Conservation (phyloP, 306 rosid species). For the Adenanthera pavonina region DNA sequence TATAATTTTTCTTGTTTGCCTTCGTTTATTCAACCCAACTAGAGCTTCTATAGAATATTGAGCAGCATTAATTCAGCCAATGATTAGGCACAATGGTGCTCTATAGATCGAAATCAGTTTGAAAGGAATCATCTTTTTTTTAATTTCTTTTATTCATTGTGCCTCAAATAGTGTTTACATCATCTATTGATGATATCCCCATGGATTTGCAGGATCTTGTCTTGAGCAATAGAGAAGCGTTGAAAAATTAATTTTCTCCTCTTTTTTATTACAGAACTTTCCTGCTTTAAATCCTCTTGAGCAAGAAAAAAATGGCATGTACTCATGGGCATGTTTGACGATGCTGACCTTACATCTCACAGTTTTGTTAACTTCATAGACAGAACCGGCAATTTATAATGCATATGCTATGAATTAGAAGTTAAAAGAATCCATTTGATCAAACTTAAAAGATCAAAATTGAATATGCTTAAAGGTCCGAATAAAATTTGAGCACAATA, state of each 20-base stretch:
- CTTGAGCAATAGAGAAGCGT: no score
- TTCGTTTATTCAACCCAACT: neutral
- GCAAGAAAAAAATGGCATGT: no score
- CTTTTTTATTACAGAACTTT: no score
- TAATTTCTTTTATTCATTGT: no score
- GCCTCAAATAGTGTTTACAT: no score
- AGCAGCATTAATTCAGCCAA: conserved; percentile 1
- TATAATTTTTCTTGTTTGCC: conserved; percentile 40
- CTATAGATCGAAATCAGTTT: neutral
- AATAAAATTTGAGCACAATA: neutral
- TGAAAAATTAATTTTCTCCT: no score
- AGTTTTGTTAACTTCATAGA: neutral
- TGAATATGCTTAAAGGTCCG: neutral
- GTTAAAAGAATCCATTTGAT: neutral
- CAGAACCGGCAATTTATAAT: neutral
- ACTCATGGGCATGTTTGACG: neutral
- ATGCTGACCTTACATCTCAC: neutral
- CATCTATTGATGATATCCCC: neutral
- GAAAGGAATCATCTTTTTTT: neutral
- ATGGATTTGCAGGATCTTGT: neutral
- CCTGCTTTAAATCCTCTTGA: no score
- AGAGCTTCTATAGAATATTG: conserved; percentile 35
- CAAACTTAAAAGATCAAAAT: neutral
- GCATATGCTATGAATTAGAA: neutral
- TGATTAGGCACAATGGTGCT: neutral